Evolutionary conservation across 495 filamentous ascomycete genomes (phyloP), one percentile per base, ranked within the genome.

Genomic region (Daldinia childiae): DNA sequence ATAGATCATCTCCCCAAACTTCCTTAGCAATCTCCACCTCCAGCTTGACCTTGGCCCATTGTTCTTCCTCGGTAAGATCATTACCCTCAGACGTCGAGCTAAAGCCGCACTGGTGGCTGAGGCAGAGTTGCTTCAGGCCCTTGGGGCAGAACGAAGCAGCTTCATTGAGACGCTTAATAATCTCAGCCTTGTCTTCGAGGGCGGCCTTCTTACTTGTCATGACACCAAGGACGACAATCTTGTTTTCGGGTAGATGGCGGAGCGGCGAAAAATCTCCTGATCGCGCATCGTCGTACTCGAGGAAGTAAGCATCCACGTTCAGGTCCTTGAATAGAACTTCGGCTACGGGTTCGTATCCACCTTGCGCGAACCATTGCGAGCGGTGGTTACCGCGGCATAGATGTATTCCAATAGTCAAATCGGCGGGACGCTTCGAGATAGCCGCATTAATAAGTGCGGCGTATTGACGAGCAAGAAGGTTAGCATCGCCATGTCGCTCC

Each of bases 101-200:
- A 77, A 91, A 90, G 11, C 89, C 89, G 77, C 89, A 91, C 79
- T 91, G 89, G 34, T 90, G 89, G 68, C 86, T 89, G 41, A 90
- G 79, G 70, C 89, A 89, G 51, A 91, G 76, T 71, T 87, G 83
- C 69, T 89, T 84, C 9, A 91, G 78, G 0, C 88, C 88, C 27
- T 82, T 66, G 3, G 87, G 85, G 67, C 89, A 86, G 74, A 85
- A 87, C n/a, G 82, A 81, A 4, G 87, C 89, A 15, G 89, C 89
- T 74, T 86, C 82, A 32, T 85, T 82, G 50, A 91, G 78, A 6
- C 89, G 80, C 71, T 79, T 78, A 75, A 88, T 82, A 75, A 90
- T 84, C 43, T 86, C 84, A 48, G 84, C 85, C 79, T 88, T 88
- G 74, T 90, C 82, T 70, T 90, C 89, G 52, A 90, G 76, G 62